Evolutionary conservation across 2,329 filamentous ascomycete species (phyloP).

Genomic region (Cladosporium oxysporum): DNA sequence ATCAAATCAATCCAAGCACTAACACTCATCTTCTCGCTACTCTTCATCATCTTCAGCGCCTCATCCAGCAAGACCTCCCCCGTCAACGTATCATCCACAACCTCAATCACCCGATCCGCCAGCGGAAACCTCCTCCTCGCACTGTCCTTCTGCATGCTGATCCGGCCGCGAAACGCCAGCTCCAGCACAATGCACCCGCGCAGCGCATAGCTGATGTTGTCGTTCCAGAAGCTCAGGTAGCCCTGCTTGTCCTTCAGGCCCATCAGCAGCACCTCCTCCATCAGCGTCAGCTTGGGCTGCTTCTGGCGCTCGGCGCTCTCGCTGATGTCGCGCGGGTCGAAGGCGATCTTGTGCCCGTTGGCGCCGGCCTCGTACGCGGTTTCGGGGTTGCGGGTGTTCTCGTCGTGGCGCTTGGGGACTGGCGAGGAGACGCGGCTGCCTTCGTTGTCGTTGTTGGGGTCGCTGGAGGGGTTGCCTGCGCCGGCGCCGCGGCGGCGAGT

Average conservation of each 20-base stretch:
- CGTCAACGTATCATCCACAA: constrained; percentile 93
- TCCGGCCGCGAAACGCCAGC: constrained; percentile 89
- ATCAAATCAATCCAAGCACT: constrained; percentile 98
- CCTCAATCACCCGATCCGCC: constrained; percentile 91
- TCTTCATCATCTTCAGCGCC: constrained; percentile 99
- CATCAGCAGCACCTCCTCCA: constrained; percentile 96
- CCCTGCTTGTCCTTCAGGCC: constrained; percentile 99
- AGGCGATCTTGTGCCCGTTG: constrained; percentile 98
- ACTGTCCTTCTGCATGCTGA: constrained; percentile 98
- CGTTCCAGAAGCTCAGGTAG: constrained; percentile 99
- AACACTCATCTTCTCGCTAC: constrained; percentile 99
- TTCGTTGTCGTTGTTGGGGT: constrained; percentile 55
- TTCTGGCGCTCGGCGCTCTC: constrained; percentile 95
- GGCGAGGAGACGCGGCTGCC: constrained; percentile 68
- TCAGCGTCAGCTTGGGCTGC: constrained; percentile 96
- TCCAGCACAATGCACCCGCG: constrained; percentile 98
- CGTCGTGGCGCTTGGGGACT: constrained; percentile 60
- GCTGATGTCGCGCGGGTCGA: constrained; percentile 94
- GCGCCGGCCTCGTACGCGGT: constrained; percentile 88
- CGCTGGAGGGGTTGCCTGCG: constrained; percentile 46
- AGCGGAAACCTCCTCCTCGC: constrained; percentile 88
- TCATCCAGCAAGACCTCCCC: constrained; percentile 97
- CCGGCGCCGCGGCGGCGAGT: constrained; percentile 68
- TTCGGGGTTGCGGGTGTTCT: constrained; percentile 58
- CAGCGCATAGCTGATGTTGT: constrained; percentile 98